Evolutionary conservation across 495 filamentous ascomycete species (phyloP).

Genomic region (Penicillium cosmopolitanum): DNA sequence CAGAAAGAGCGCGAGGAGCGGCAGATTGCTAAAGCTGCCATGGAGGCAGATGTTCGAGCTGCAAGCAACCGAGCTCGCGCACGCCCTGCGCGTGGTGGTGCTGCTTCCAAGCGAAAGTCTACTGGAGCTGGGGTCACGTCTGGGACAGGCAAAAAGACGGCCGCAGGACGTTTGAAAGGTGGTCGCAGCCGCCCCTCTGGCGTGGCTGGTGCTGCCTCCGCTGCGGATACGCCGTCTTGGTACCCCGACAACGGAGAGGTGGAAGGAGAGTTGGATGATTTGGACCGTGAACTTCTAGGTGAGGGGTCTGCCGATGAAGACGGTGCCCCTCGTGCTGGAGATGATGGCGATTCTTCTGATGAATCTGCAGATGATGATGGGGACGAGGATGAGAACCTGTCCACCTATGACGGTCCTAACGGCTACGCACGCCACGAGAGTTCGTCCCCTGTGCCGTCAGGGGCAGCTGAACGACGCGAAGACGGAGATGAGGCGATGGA

Average conservation of each 20-base stretch:
- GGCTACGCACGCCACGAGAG: constrained; percentile 45
- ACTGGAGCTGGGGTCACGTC: constrained; percentile 32
- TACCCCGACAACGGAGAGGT: constrained; percentile 33
- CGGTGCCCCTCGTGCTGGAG: constrained; percentile 26
- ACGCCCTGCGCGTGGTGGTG: constrained; percentile 22
- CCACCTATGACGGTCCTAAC: constrained; percentile 44
- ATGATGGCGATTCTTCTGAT: constrained; percentile 36
- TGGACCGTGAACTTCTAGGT: constrained; percentile 55
- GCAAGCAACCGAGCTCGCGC: constrained; percentile 27
- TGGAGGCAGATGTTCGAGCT: constrained; percentile 31
- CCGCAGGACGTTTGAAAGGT: constrained; percentile 35
- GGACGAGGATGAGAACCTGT: constrained; percentile 48
- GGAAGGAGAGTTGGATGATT: constrained; percentile 53
- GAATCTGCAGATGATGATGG: constrained; percentile 36
- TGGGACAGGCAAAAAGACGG: constrained; percentile 28
- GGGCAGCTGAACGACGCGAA: constrained; percentile 25
- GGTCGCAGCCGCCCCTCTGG: constrained; percentile 33
- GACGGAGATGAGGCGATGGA: constrained; percentile 39
- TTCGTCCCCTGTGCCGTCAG: constrained; percentile 34
- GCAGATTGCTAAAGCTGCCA: constrained; percentile 33
- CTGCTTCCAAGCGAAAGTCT: constrained; percentile 43
- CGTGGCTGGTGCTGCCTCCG: constrained; percentile 16
- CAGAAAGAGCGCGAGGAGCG: constrained; percentile 50
- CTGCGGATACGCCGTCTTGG: constrained; percentile 27
- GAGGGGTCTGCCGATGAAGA: constrained; percentile 53